phyloP scores from a whole-genome alignment of 1,139 yeast genomes.

The Yamadazyma sp. region DNA sequence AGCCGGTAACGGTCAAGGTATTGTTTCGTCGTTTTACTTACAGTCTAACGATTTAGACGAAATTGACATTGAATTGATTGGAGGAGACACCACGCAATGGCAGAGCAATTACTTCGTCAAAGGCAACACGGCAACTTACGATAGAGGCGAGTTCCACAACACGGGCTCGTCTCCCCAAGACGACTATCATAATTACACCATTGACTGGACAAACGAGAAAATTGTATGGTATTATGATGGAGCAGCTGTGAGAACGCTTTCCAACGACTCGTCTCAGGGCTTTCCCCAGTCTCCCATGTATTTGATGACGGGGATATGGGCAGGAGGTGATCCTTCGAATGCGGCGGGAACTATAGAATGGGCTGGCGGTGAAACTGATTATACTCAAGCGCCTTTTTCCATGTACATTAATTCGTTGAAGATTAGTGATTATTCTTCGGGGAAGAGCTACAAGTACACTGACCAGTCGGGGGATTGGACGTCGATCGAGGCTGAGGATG shows the following conservation, averaged over 20 bases:
- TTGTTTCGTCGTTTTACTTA: constrained; percentile 71
- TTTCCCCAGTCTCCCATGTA: constrained; percentile 55
- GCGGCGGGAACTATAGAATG: constrained; percentile 50
- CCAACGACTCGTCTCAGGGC: constrained; percentile 36
- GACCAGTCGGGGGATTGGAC: constrained; percentile 64
- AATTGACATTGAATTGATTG: constrained; percentile 77
- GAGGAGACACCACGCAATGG: constrained; percentile 66
- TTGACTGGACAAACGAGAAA: constrained; percentile 34
- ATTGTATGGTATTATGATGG: constrained; percentile 48
- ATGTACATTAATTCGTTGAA: constrained; percentile 30
- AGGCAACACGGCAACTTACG: constrained; percentile 68
- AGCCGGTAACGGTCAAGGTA: constrained; percentile 71
- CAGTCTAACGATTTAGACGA: constrained; percentile 84
- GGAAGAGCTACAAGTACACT: constrained; percentile 37
- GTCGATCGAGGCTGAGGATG: constrained; percentile 64
- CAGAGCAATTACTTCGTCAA: constrained; percentile 79
- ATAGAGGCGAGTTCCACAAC: constrained; percentile 68
- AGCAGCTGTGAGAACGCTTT: constrained; percentile 39
- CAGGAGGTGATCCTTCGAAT: constrained; percentile 47
- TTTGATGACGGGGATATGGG: constrained; percentile 43
- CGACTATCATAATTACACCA: constrained; percentile 31
- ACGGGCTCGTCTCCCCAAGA: constrained; percentile 43
- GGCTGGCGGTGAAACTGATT: constrained; percentile 44
- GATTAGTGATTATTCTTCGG: constrained; percentile 36
- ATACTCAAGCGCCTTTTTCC: constrained; percentile 34